Conservation (phyloP, 2,329 filamentous ascomycete species). For the Aspergillus piperis region DNA sequence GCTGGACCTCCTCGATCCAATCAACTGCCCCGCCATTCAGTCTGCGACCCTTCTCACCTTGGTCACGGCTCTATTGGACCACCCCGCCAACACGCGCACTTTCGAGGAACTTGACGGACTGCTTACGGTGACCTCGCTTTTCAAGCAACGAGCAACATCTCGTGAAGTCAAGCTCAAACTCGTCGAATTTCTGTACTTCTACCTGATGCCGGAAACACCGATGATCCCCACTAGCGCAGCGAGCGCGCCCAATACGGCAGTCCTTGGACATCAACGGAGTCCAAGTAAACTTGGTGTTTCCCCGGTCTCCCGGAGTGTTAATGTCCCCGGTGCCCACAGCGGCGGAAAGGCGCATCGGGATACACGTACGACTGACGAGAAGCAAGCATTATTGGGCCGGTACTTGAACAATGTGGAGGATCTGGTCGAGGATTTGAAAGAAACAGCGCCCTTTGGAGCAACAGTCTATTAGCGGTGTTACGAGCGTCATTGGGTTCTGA, state of each 20-base stretch:
- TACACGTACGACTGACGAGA: slow-evolving; percentile 74
- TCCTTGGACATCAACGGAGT: slow-evolving; percentile 62
- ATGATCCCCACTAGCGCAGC: slow-evolving; percentile 26
- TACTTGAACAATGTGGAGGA: slow-evolving; percentile 83
- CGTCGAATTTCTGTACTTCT: slow-evolving; percentile 98
- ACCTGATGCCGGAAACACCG: slow-evolving; percentile 87
- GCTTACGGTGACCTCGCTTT: slow-evolving; percentile 85
- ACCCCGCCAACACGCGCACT: slow-evolving; percentile 82
- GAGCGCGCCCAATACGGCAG: slow-evolving; percentile 40
- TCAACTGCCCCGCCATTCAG: slow-evolving; percentile 89
- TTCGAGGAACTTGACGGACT: slow-evolving; percentile 93
- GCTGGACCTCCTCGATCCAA: slow-evolving; percentile 88
- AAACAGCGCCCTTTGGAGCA: slow-evolving; percentile 72
- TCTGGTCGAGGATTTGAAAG: slow-evolving; percentile 78
- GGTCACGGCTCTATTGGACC: slow-evolving; percentile 83
- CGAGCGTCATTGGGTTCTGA: slow-evolving; percentile 16
- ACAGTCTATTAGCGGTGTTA: slow-evolving; percentile 37
- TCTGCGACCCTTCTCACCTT: slow-evolving; percentile 86
- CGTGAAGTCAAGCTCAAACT: slow-evolving; percentile 91
- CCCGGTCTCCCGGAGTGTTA: slow-evolving; percentile 52
- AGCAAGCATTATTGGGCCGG: slow-evolving; percentile 73
- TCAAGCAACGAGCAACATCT: slow-evolving; percentile 82
- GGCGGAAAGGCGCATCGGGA: slow-evolving; percentile 33
- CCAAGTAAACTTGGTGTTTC: slow-evolving; percentile 67
- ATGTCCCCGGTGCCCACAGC: slow-evolving; percentile 28